Evolutionary conservation across 305 asterid species (phyloP), one percentile per base, ranked within the genome.

Genomic region (Fraxinus ornus): DNA sequence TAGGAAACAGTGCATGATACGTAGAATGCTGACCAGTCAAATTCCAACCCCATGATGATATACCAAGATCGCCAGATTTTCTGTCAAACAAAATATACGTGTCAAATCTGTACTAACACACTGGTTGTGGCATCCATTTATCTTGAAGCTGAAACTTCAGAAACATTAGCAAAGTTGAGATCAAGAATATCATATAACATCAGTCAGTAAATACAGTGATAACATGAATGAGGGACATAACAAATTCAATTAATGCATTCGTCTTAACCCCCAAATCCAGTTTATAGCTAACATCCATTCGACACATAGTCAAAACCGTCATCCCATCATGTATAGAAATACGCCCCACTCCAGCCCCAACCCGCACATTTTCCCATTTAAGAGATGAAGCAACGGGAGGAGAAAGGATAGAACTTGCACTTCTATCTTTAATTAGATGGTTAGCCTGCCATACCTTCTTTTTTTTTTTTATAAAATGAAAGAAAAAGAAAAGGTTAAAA

Each of bases 41-140:
- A 86, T 94, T 94, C 98, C 99, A 97, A 19, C 98, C 99, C 99
- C 99, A 97, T 33, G 99, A 94, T 76, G 98, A 93, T 86, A 93
- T 91, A 86, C 98, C 99, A 84, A 92, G 97, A 88, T 94, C 98
- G 24, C 87, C 85, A 79, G 94, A 89, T 84, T 93, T 94, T 90
- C 99, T 97, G 91, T 74, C 33, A 76, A 39, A 88, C 79, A 81
- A 77, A 52, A 9, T 64, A 85, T 62, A 41, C 19, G 47, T 75
- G 52, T 66, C 76, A 83, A 17, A 79, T 55, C 60, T 19, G 22
- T 44, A 22, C 12, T 4, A 7, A 86, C 49, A 70, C 71, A 70
- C 22, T 64, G 66, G 6, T 73, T 35, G 75, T 28, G 22, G 81
- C 26, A 47, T 62, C 33, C 19, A 66, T 57, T 74, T 57, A 44